These are phyloP conservation scores for Cantharellus cinnabarinus DNA, from an alignment of 768 basidiomycete species.

Conservation along the genomic window DNA sequence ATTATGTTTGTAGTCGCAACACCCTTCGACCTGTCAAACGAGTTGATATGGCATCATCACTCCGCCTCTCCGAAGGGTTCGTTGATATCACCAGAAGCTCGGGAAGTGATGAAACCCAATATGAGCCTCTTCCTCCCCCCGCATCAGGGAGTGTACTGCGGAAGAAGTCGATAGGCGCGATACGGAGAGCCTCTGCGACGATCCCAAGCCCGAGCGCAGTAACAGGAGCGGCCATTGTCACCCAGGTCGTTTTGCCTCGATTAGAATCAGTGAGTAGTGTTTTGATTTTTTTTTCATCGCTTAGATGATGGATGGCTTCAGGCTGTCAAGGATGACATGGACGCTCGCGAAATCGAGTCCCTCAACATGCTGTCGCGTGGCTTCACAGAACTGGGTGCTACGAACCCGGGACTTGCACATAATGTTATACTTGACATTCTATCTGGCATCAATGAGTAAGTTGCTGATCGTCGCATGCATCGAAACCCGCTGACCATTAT, in stretches of 20 bases:
- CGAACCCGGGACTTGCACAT: constrained; percentile 72
- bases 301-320: not conserved
- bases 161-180: not conserved
- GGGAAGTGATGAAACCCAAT: not conserved
- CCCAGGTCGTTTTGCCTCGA: constrained; percentile 68
- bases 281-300: not conserved
- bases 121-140: not conserved
- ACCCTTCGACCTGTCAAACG: constrained; percentile 90
- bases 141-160: not conserved
- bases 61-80: constrained; percentile 59
- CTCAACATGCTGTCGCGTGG: constrained; percentile 78
- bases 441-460: constrained; percentile 78
- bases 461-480: constrained; percentile 10
- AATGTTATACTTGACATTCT: constrained; percentile 76
- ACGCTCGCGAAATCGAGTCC: constrained; percentile 72
- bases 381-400: constrained; percentile 65
- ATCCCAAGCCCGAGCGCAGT: constrained; percentile 3
- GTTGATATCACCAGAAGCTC: constrained; percentile 32
- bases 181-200: not conserved
- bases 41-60: constrained; percentile 58
- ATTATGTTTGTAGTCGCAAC: constrained; percentile 26
- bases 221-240: constrained; percentile 33
- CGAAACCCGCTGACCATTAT: constrained; percentile 1
- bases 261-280: constrained; percentile 41
- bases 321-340: constrained; percentile 36